Conservation (phyloP, 2,329 filamentous ascomycete species). For the Cladorrhinum sp. region DNA sequence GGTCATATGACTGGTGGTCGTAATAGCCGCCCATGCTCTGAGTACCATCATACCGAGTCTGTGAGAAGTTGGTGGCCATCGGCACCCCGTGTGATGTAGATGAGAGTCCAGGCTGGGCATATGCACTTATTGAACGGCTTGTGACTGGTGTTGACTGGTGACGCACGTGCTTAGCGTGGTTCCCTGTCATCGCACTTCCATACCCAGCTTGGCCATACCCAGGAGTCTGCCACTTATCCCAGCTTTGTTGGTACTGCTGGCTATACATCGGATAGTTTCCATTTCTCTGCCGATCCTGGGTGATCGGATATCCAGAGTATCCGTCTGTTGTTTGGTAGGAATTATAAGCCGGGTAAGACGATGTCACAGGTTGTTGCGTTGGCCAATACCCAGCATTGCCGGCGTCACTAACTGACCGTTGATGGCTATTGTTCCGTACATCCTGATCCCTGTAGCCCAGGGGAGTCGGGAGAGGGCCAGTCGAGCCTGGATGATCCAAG, state of each 20-base stretch:
- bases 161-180: neutral
- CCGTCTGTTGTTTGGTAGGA: neutral
- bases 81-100: neutral
- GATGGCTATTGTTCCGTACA: neutral
- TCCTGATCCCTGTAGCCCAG: neutral
- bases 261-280: neutral
- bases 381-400: neutral
- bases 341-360: neutral
- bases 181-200: neutral
- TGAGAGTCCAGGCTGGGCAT: neutral
- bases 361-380: neutral
- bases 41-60: neutral
- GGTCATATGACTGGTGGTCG: constrained; percentile 3
- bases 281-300: neutral
- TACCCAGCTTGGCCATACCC: neutral
- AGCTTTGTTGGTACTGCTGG: neutral
- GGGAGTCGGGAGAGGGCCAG: neutral
- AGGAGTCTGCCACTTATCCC: neutral
- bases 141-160: neutral
- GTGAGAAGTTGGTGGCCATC: neutral
- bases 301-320: neutral
- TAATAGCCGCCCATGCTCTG: neutral
- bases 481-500: neutral
- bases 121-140: neutral
- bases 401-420: neutral